Conservation (phyloP, 768 basidiomycete genomes). For the Psilocybe cyanescens region DNA sequence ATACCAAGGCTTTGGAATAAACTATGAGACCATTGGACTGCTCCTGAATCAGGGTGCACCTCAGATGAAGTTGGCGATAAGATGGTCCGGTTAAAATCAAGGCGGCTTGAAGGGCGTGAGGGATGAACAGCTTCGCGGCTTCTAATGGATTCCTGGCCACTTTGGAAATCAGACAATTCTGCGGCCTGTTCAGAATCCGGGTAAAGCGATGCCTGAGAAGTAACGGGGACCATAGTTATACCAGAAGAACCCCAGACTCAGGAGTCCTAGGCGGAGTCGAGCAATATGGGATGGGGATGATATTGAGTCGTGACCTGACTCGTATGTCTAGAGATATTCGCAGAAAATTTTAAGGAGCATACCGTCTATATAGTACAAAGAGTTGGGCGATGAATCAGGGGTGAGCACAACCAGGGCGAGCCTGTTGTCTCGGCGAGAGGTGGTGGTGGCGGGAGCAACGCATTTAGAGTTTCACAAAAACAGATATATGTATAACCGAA, state of each 20-base stretch:
- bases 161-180: slow-evolving; percentile 9
- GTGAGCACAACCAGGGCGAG: slow-evolving; percentile 25
- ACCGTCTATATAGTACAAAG: slow-evolving; percentile 24
- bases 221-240: slow-evolving; percentile 22
- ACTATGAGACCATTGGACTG: slow-evolving; percentile 22
- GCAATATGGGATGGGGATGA: slow-evolving; percentile 14
- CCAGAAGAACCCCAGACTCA: slow-evolving; percentile 19
- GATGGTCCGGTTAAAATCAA: slow-evolving; percentile 43
- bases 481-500: slow-evolving; percentile 11
- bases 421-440: slow-evolving; percentile 22
- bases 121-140: slow-evolving; percentile 30
- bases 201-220: slow-evolving; percentile 17
- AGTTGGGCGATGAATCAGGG: slow-evolving; percentile 5
- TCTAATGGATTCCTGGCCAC: slow-evolving; percentile 18
- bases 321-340: slow-evolving; percentile 26
- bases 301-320: slow-evolving; percentile 24
- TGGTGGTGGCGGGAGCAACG: slow-evolving; percentile 18
- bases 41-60: slow-evolving; percentile 16
- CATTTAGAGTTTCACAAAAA: slow-evolving; percentile 1
- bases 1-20: slow-evolving; percentile 24
- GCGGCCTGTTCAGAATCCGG: slow-evolving; percentile 16
- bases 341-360: slow-evolving; percentile 19
- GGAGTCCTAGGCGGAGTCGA: slow-evolving; percentile 15
- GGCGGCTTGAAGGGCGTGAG: slow-evolving; percentile 50
- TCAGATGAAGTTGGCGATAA: slow-evolving; percentile 18